phyloP scores from a whole-genome alignment of 768 basidiomycete species.

The Boletus subcaerulescens region DNA sequence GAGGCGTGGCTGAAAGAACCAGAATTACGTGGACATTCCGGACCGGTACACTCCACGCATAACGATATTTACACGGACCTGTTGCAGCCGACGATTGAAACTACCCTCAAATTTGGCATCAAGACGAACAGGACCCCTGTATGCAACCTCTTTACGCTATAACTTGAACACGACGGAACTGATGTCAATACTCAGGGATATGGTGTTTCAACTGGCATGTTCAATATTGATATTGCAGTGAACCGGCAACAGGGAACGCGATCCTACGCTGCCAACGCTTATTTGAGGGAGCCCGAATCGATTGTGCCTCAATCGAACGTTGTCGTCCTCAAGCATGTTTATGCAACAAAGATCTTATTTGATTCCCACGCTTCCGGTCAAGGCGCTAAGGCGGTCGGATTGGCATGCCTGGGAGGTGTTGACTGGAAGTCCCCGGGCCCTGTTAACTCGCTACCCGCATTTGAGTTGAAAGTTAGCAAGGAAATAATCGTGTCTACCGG shows the following conservation, averaged over 20 bases:
- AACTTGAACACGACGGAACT: background rate
- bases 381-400: slow-evolving; percentile 5
- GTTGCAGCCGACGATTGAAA: slow-evolving; percentile 10
- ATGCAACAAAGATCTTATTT: slow-evolving; percentile 12
- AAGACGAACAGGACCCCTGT: slow-evolving; percentile 15
- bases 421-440: slow-evolving; percentile 1
- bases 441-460: background rate
- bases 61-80: slow-evolving; percentile 14
- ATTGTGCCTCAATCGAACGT: slow-evolving; percentile 8
- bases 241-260: slow-evolving; percentile 11
- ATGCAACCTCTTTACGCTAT: background rate
- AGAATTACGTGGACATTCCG: slow-evolving; percentile 9
- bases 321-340: slow-evolving; percentile 5
- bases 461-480: slow-evolving; percentile 3
- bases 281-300: slow-evolving; percentile 10
- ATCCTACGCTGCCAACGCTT: slow-evolving; percentile 20
- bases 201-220: slow-evolving; percentile 16
- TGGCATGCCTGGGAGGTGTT: slow-evolving; percentile 10
- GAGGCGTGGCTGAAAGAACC: slow-evolving; percentile 7
- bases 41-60: slow-evolving; percentile 13
- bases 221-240: slow-evolving; percentile 19
- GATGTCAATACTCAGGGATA: slow-evolving; percentile 3
- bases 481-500: slow-evolving; percentile 6
- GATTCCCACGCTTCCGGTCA: background rate
- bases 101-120: slow-evolving; percentile 7